phyloP scores from a whole-genome alignment of 2,329 filamentous ascomycete species.

The Tolypocladium album region DNA sequence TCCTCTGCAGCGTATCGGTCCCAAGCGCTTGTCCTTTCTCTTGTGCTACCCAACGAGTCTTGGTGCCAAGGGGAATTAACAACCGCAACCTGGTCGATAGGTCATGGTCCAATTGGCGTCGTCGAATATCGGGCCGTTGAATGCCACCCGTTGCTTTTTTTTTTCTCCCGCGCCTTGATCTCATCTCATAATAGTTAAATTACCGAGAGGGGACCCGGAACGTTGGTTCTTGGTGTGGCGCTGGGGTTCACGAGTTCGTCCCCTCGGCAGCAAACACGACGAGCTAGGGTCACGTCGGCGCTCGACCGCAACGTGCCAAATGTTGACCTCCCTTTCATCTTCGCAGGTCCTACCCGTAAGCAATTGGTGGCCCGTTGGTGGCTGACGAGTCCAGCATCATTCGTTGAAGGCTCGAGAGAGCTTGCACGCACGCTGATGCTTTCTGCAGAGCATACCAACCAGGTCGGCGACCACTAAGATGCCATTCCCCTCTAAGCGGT shows the following conservation, averaged over 20 bases:
- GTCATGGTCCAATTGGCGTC: neutral
- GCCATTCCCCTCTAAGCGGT: neutral
- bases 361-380: neutral
- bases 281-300: neutral
- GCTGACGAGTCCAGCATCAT: neutral
- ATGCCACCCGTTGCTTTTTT: constrained; percentile 1
- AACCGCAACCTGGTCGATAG: neutral
- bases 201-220: neutral
- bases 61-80: neutral
- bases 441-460: neutral
- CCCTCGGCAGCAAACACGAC: neutral
- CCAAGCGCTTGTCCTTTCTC: neutral
- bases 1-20: neutral
- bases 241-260: neutral
- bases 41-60: neutral
- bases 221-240: neutral
- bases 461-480: neutral
- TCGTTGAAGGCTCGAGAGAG: neutral
- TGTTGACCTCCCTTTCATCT: neutral
- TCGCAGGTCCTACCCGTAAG: neutral
- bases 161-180: neutral
- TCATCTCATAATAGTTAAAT: constrained; percentile 1
- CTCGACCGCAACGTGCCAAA: neutral
- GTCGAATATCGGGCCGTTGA: neutral
- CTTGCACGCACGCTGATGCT: neutral